Conservation (phyloP, 148 eudicot species). For the Persicaria tinctoria region DNA sequence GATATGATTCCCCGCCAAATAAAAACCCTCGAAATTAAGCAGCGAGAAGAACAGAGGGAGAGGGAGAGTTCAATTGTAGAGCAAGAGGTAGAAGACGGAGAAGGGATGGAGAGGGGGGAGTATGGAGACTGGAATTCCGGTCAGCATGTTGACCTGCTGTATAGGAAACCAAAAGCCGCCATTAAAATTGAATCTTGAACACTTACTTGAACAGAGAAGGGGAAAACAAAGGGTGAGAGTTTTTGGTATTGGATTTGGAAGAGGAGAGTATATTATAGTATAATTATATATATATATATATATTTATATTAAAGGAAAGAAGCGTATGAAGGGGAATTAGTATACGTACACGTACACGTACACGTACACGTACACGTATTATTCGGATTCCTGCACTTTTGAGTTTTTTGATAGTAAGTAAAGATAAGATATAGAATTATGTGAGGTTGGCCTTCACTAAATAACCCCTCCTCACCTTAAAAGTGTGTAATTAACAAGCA, state of each 20-base stretch:
- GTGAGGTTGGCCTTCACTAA: too few species aligned
- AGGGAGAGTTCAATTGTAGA: conserved; percentile 6
- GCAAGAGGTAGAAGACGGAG: conserved; percentile 13
- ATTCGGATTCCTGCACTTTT: background rate
- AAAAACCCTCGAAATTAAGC: background rate
- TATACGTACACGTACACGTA: background rate
- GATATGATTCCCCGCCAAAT: background rate
- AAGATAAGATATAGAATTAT: too few species aligned
- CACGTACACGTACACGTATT: background rate
- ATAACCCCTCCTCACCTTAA: too few species aligned
- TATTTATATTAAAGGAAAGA: background rate
- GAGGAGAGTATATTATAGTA: background rate
- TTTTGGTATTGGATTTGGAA: background rate
- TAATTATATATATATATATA: background rate
- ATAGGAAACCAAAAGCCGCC: background rate
- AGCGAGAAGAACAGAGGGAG: background rate
- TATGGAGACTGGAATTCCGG: background rate
- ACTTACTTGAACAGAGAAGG: background rate
- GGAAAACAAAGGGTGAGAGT: background rate
- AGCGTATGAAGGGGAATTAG: background rate
- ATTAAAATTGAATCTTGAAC: background rate
- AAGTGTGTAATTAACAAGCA: too few species aligned
- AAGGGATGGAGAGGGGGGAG: conserved; percentile 2
- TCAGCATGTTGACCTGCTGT: conserved; percentile 1
- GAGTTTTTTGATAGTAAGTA: too few species aligned